Evolutionary conservation across 306 rosid species (phyloP), one percentile per base, ranked within the genome.

Genomic region (Vigna reflexopilosa): DNA sequence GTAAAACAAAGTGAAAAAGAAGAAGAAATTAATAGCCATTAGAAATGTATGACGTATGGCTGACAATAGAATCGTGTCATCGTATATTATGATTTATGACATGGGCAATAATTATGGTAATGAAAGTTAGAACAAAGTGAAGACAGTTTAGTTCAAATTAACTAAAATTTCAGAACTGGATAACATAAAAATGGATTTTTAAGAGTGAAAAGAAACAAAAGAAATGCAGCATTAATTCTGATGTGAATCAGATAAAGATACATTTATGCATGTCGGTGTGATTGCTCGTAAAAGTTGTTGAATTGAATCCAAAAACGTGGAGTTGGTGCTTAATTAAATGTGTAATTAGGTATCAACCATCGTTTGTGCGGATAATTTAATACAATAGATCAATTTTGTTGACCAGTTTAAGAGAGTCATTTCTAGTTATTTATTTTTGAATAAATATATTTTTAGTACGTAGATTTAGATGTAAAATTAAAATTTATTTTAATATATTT

Each of bases 31-130:
- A 26, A 13, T 58, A 68, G 48, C 42, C 38, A 59, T 61, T 69
- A 36, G 54, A 19, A 66, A 48, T 24, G 22, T 14, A 77, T 83
- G 86, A 83, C 76, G 59, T 26, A 47, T 65, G 52, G 83, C 22
- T 77, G 83, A 83, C 47, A 32, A 13, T 32, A 77, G 72, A 66
- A 72, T 28, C 0, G 12, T 51, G 78, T 62, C 77, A 72, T 63
- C 2, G 13, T 63, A 51, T 9, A 32, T 10, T 19, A 16, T 0
- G 57, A 15, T 22, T 51, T 0, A 63, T 54, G 75, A 45, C 64
- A 54, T 70, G 49, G 34, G 32, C 7, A 47, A 67, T 2, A 32
- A 57, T 2, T 0, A 24, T 13, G 15, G 58, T n/a, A 49, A 22
- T 54, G 75, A 77, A 77, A 57, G 14, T 2, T 17, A 1, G 28